These are phyloP conservation scores for Rasamsonia emersonii DNA, from an alignment of 2,329 filamentous ascomycete species.

Conservation along the genomic window DNA sequence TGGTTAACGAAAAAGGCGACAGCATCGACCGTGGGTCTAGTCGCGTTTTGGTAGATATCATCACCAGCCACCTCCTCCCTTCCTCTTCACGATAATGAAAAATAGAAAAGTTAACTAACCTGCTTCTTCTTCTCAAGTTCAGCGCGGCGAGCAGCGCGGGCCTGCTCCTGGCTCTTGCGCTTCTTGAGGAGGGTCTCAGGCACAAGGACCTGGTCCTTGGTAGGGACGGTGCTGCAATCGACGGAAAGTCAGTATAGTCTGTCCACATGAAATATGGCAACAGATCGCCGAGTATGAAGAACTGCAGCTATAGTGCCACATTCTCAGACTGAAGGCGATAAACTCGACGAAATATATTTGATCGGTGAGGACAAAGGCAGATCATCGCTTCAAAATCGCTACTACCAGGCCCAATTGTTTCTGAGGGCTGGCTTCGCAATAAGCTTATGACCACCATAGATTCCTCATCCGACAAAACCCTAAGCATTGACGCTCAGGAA, in stretches of 20 bases:
- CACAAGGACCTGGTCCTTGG: slow-evolving; percentile 90
- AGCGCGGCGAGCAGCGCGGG: slow-evolving; percentile 76
- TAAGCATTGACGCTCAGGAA: slow-evolving; percentile 44
- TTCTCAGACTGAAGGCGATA: slow-evolving; percentile 68
- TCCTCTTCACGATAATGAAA: slow-evolving; percentile 22
- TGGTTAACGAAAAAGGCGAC: slow-evolving; percentile 56
- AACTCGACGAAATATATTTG: slow-evolving; percentile 74
- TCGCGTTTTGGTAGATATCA: slow-evolving; percentile 81
- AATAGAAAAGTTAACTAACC: slow-evolving; percentile 50
- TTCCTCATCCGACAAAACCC: slow-evolving; percentile 74
- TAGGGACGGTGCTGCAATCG: slow-evolving; percentile 68
- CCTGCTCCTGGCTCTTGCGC: slow-evolving; percentile 99
- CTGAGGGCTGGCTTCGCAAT: slow-evolving; percentile 19
- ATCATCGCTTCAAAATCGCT: slow-evolving; percentile 14
- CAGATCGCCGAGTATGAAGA: slow-evolving; percentile 75
- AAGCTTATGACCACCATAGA: slow-evolving; percentile 20
- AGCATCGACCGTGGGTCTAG: slow-evolving; percentile 95
- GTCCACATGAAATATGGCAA: slow-evolving; percentile 56
- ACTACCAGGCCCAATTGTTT: slow-evolving; percentile 20
- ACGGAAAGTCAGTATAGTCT: slow-evolving; percentile 64
- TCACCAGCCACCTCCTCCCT: slow-evolving; percentile 52
- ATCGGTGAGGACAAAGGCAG: slow-evolving; percentile 57
- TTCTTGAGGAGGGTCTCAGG: slow-evolving; percentile 99
- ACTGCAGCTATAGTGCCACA: slow-evolving; percentile 86
- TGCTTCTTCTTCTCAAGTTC: slow-evolving; percentile 81